Conservation (phyloP, 2,329 filamentous ascomycete species). For the Ophiocordyceps unilateralis region DNA sequence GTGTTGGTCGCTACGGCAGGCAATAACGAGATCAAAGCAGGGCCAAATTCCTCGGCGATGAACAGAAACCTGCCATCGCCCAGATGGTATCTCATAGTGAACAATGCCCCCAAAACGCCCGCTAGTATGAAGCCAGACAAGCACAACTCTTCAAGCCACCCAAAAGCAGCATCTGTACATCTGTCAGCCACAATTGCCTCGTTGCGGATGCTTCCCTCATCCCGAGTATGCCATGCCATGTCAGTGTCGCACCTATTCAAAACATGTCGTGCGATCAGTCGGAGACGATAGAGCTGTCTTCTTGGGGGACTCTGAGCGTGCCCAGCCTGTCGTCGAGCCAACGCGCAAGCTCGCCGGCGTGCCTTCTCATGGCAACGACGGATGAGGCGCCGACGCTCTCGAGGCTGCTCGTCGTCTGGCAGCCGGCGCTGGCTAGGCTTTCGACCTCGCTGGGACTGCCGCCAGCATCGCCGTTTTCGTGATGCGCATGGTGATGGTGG, state of each 20-base stretch:
- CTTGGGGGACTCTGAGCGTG: conserved; percentile 32
- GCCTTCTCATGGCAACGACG: conserved; percentile 33
- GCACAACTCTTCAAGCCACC: not conserved
- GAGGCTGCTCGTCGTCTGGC: conserved; percentile 23
- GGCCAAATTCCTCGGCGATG: not conserved
- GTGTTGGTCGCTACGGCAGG: not conserved
- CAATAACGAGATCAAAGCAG: not conserved
- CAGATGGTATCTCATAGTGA: not conserved
- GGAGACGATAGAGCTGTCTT: conserved; percentile 12
- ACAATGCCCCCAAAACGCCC: not conserved
- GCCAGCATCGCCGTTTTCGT: conserved; percentile 16
- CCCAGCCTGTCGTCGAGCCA: conserved; percentile 45
- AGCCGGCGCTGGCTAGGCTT: conserved; percentile 28
- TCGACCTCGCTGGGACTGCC: conserved; percentile 25
- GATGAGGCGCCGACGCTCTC: conserved; percentile 23
- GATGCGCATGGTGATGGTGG: conserved; percentile 5
- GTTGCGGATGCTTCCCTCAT: not conserved
- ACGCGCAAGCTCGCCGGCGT: conserved; percentile 39
- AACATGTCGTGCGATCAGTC: not conserved
- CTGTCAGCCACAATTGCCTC: not conserved
- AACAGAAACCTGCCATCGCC: not conserved
- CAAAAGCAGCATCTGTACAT: not conserved
- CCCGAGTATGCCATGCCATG: not conserved
- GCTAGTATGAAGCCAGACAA: not conserved
- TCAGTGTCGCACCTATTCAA: not conserved